These are phyloP conservation scores for Phytophthora lateralis DNA, from an alignment of 352 stramenopile genomes.

Conservation along the genomic window DNA sequence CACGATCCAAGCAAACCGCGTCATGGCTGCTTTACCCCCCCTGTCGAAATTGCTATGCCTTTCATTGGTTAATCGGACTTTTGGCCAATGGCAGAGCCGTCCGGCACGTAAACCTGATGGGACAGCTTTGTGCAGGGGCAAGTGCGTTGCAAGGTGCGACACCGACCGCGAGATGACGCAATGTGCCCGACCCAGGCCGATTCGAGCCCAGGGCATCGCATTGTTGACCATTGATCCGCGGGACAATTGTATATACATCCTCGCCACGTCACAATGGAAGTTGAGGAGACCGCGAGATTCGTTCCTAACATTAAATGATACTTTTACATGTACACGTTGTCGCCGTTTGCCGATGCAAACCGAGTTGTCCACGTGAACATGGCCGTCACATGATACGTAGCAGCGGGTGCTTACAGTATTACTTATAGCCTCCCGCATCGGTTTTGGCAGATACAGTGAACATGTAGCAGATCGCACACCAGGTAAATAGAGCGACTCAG, in stretches of 20 bases:
- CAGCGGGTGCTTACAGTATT: conserved; percentile 2
- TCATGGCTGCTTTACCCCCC: conserved; percentile 5
- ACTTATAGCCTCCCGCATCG: too few relatives aligned
- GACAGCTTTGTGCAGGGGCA: neutral
- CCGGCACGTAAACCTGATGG: conserved; percentile 15
- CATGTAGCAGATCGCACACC: too few relatives aligned
- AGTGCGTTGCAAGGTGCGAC: conserved; percentile 6
- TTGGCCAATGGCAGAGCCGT: conserved; percentile 17
- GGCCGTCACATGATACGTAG: conserved; percentile 9
- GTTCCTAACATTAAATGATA: too few relatives aligned
- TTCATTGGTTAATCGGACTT: conserved; percentile 11
- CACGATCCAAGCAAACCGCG: conserved; percentile 20
- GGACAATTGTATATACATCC: neutral
- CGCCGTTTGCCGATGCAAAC: conserved; percentile 1
- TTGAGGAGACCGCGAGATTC: too few relatives aligned
- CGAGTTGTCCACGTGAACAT: neutral
- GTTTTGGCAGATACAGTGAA: too few relatives aligned
- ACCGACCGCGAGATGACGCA: conserved; percentile 21
- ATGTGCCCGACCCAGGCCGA: neutral
- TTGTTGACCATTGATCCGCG: conserved; percentile 23
- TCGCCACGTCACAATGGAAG: neutral
- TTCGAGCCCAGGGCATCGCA: neutral
- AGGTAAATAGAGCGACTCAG: too few relatives aligned
- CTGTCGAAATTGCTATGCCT: conserved; percentile 17
- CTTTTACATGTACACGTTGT: neutral